Evolutionary conservation across 495 filamentous ascomycete genomes (phyloP), one percentile per base, ranked within the genome.

Genomic region (Penicillium arizonense): DNA sequence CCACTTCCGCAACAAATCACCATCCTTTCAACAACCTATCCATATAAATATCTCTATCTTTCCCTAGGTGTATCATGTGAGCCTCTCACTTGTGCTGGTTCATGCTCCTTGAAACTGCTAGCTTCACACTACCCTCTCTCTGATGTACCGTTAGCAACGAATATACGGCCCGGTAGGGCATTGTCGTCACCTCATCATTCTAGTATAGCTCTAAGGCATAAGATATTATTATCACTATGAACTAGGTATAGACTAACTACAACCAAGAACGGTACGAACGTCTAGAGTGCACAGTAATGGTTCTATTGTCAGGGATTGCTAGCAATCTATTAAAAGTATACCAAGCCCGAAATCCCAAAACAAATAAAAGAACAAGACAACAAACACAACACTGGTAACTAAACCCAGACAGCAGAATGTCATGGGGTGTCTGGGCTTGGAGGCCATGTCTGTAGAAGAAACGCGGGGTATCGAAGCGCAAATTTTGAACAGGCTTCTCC

Each of bases 131-230:
- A 34, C 38, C 20, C 45, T 28, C 32, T 33, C 34, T 58, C 10
- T 23, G 18, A 18, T 54, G 14, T 57, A 53, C 48, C 18, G 4
- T 57, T 53, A 57, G 26, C 6, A 57, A 40, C 7, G 23, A 50
- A 45, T 33, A 28, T 41, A 23, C 9, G 8, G 20, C 21, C 45
- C 2, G 5, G 12, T 1, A 23, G 18, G 4, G 10, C 3, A 33
- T 28, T 46, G 5, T 30, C 28, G 2, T 30, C 28, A 8, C 2
- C 9, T 2, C 9, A 9, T 30, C 28, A 30, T 30, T 30, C 28
- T 30, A 26, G 24, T 18, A 18, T 18, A 18, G 18, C 18, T 1
- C 18, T 18, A 18, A 18, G 18, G 18, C 18, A 18, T 18, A 18
- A 18, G 18, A 18, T 18, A 18, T 18, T 18, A 18, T 18, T 18